Evolutionary conservation across 2,329 filamentous ascomycete genomes (phyloP).

Genomic region (Bipolaris oryzae): DNA sequence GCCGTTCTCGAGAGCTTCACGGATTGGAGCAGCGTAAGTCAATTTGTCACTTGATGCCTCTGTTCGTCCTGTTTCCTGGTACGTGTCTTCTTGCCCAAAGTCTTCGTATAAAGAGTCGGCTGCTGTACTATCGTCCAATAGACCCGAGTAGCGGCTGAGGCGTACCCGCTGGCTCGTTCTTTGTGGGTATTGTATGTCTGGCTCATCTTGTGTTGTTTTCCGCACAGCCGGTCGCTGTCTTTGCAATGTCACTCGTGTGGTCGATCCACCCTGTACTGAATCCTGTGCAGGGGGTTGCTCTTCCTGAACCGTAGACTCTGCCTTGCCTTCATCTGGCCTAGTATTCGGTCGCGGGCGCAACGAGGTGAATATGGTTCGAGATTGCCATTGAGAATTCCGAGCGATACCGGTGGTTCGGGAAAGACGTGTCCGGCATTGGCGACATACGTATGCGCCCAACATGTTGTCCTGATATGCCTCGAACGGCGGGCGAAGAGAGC

Average conservation of each 20-base stretch:
- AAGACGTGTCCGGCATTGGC: constrained; percentile 39
- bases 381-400: constrained; percentile 36
- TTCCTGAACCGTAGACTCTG: constrained; percentile 8
- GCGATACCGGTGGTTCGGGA: constrained; percentile 15
- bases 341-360: constrained; percentile 22
- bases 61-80: neutral
- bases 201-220: constrained; percentile 1
- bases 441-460: constrained; percentile 44
- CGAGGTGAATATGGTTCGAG: constrained; percentile 42
- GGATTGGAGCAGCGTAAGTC: constrained; percentile 1
- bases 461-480: constrained; percentile 23
- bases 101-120: neutral
- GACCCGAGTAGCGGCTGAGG: constrained; percentile 25
- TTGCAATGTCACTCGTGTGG: neutral
- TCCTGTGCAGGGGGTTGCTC: constrained; percentile 4
- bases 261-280: no score
- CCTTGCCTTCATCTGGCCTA: constrained; percentile 11
- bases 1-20: neutral
- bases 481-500: constrained; percentile 1
- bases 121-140: constrained; percentile 6
- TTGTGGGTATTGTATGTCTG: neutral
- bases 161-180: neutral
- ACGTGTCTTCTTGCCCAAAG: neutral
- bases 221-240: constrained; percentile 8
- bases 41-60: neutral